Evolutionary conservation across 768 basidiomycete genomes (phyloP).

Genomic region (Royoungia palumana): DNA sequence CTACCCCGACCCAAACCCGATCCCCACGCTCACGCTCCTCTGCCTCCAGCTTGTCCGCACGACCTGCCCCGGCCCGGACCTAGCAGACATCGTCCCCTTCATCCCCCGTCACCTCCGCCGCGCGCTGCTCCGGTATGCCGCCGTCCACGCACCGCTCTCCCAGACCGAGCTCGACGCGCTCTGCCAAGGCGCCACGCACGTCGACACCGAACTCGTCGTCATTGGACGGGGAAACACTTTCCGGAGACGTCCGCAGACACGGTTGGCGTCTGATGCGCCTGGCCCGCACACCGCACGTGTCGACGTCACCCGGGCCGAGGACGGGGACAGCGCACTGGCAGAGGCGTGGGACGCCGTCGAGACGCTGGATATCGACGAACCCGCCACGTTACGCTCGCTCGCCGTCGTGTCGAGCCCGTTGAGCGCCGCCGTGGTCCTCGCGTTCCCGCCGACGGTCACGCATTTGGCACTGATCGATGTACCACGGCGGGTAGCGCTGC

Average conservation of each 20-base stretch:
- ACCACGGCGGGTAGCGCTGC: conserved; percentile 45
- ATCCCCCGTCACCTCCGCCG: conserved; percentile 60
- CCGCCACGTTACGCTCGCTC: conserved; percentile 42
- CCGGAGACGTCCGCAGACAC: conserved; percentile 10
- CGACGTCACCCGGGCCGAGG: too few relatives aligned
- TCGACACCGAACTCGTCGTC: conserved; percentile 62
- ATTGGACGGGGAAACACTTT: conserved; percentile 56
- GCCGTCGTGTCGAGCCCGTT: conserved; percentile 50
- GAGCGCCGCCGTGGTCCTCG: conserved; percentile 40
- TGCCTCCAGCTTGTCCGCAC: conserved; percentile 52
- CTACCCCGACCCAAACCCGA: conserved; percentile 17
- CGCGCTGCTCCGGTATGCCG: conserved; percentile 54
- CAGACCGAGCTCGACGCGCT: conserved; percentile 48
- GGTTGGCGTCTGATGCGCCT: too few relatives aligned
- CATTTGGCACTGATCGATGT: conserved; percentile 57
- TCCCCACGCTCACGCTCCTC: conserved; percentile 54
- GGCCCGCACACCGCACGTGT: background rate
- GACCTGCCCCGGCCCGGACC: conserved; percentile 38
- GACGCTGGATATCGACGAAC: conserved; percentile 33
- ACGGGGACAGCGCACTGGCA: background rate
- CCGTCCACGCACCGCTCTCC: conserved; percentile 55
- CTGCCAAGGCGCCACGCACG: conserved; percentile 48
- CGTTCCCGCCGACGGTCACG: conserved; percentile 63
- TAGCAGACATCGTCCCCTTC: conserved; percentile 46
- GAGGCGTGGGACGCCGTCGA: conserved; percentile 41